These are phyloP conservation scores for Kuraishia floccosa DNA, from an alignment of 805 yeast genomes.

Conservation along the genomic window DNA sequence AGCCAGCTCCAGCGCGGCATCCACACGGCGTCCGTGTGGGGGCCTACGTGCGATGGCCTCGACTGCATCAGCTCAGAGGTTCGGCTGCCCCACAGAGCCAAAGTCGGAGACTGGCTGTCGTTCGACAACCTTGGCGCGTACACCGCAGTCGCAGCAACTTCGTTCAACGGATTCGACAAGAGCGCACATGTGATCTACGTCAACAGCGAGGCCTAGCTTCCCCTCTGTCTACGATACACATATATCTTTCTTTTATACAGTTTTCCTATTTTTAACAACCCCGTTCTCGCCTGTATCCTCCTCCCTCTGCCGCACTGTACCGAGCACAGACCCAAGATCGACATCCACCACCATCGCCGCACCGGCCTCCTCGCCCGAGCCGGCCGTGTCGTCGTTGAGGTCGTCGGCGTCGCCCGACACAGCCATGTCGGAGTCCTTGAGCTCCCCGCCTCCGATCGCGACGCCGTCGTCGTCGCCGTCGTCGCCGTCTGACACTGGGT, in stretches of 20 bases:
- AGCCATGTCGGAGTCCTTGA: slow-evolving; percentile 2
- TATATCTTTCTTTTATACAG: slow-evolving; percentile 1
- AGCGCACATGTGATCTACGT: slow-evolving; percentile 53
- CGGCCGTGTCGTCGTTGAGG: slow-evolving; percentile 14
- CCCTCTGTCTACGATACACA: slow-evolving; percentile 1
- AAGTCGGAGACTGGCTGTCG: slow-evolving; percentile 88
- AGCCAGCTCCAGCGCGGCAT: slow-evolving; percentile 13
- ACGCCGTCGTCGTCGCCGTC: slow-evolving; percentile 3
- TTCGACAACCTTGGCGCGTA: slow-evolving; percentile 84
- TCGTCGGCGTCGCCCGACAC: slow-evolving; percentile 15
- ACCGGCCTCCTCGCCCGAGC: slow-evolving; percentile 12
- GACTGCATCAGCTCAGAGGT: slow-evolving; percentile 62
- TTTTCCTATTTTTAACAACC: slow-evolving; percentile 1
- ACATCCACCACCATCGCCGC: slow-evolving; percentile 14
- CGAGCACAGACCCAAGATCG: slow-evolving; percentile 4
- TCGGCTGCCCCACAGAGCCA: slow-evolving; percentile 44
- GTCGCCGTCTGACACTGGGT: slow-evolving; percentile 10
- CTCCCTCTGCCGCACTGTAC: slow-evolving; percentile 11
- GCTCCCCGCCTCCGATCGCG: slow-evolving; percentile 1
- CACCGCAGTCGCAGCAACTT: slow-evolving; percentile 85
- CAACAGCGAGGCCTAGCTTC: slow-evolving; percentile 14
- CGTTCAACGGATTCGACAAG: slow-evolving; percentile 80
- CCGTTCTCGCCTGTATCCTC: slow-evolving; percentile 2
- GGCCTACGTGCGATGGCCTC: slow-evolving; percentile 96
- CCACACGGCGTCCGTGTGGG: slow-evolving; percentile 69